A percentile compares a stretch with the other conserved stretches of the same genome.
phyloP scores from a whole-genome alignment of 2,329 filamentous ascomycete genomes.

The Alternaria novae-zelandiae region DNA sequence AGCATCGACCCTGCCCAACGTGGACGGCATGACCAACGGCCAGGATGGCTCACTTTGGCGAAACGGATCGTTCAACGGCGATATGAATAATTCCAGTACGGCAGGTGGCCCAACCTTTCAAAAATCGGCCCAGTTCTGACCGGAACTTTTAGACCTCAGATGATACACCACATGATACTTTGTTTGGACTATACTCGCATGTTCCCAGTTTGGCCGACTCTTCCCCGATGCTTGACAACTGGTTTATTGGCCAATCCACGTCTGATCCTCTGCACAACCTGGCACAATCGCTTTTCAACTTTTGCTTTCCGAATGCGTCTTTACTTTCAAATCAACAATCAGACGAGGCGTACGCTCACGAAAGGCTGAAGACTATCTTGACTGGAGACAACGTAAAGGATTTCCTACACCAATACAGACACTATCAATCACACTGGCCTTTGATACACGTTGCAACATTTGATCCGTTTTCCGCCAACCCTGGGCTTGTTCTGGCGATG shows the following conservation, averaged over 20 bases:
- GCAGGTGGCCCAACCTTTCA: conserved; percentile 52
- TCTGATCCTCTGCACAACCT: conserved; percentile 55
- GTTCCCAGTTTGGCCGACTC: conserved; percentile 51
- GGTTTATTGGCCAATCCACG: conserved; percentile 48
- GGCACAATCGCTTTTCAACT: conserved; percentile 53
- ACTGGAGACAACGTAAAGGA: conserved; percentile 72
- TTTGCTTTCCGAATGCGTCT: conserved; percentile 58
- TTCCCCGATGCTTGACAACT: conserved; percentile 48
- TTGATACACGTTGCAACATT: conserved; percentile 76
- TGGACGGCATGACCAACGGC: conserved; percentile 43
- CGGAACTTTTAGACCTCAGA: conserved; percentile 51
- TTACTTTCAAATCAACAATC: conserved; percentile 27
- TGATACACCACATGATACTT: conserved; percentile 55
- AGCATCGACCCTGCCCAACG: conserved; percentile 44
- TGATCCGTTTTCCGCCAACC: conserved; percentile 68
- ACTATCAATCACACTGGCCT: conserved; percentile 77
- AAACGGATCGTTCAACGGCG: conserved; percentile 50
- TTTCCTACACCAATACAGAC: conserved; percentile 73
- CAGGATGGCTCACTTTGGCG: conserved; percentile 52
- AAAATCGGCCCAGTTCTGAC: conserved; percentile 54
- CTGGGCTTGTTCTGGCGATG: conserved; percentile 72
- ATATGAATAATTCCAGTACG: conserved; percentile 53
- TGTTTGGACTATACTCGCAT: conserved; percentile 58
- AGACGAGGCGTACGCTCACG: conserved; percentile 56
- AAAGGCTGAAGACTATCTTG: conserved; percentile 63